Percentiles rank a stretch among this genome's conserved stretches.
Evolutionary conservation across 805 yeast genomes (phyloP).

Genomic region (Priceomyces carsonii): DNA sequence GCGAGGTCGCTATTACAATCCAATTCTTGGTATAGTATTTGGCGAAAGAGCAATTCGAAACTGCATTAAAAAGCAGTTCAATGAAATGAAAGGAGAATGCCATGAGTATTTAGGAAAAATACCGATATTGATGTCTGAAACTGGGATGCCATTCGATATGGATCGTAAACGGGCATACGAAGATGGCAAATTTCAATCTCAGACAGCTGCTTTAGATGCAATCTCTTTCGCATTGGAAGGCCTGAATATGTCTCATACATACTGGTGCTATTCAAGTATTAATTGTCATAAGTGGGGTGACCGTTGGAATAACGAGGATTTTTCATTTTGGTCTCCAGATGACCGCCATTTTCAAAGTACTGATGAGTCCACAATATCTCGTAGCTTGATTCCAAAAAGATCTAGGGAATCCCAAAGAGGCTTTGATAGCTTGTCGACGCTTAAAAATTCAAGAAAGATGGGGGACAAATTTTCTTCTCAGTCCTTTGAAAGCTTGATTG

Average conservation of each 20-base stretch:
- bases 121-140: conserved; percentile 84
- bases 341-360: conserved; percentile 39
- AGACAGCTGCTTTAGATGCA: conserved; percentile 84
- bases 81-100: conserved; percentile 68
- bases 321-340: conserved; percentile 80
- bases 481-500: conserved; percentile 1
- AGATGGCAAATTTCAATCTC: conserved; percentile 68
- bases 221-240: conserved; percentile 77
- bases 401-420: no score
- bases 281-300: conserved; percentile 89
- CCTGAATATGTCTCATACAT: conserved; percentile 66
- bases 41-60: conserved; percentile 81
- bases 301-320: conserved; percentile 90
- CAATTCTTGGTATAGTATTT: conserved; percentile 71
- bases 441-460: conserved; percentile 1
- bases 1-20: conserved; percentile 73
- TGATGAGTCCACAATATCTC: conserved; percentile 12
- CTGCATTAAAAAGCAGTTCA: conserved; percentile 67
- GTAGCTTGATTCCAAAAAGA: no score
- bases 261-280: conserved; percentile 79
- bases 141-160: conserved; percentile 98
- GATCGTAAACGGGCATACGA: conserved; percentile 71
- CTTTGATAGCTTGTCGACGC: background rate
- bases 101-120: conserved; percentile 60
- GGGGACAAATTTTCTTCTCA: background rate